Base-by-base conservation (phyloP, 306 rosid species). In the Cucurbita argyrosperma region DNA sequence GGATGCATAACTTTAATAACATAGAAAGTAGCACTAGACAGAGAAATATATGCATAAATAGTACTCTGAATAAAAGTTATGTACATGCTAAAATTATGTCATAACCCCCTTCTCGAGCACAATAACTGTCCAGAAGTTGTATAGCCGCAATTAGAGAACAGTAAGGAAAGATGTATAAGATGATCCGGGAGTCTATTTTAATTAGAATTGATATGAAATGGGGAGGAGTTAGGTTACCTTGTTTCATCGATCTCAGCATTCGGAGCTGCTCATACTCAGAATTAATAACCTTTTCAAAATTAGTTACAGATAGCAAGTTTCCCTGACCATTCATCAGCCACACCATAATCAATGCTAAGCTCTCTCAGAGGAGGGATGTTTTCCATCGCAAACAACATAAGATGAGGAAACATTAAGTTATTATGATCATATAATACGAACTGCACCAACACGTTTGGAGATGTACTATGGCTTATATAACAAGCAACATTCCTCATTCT, bases 301-400 rank as follows among this genome's bases (percentile, higher is more conserved):
- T 86, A 89, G 88, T 82, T 87, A 83, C 96, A 87, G 76, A 94
- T 88, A 30, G 95, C 79, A 53, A 89, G 90, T 76, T 89, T 91
- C 47, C 80, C 90, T 15, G 88, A 79, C 79, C 78, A 80, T 71
- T 87, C 97, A 79, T 88, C 96, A 82, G 88, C 87, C 76, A 91
- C 90, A 35, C 99, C 99, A 50, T 94, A 94, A 75, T 94, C 99
- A 82, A 94, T 92, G 86, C 99, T 89, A 59, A 94, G 87, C 87
- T 94, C 99, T 83, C 99, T 89, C 91, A 94, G 61, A 59, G 99
- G 99, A 78, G 99, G 99, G 80, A 94, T 89, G 82, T 83, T 94
- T 84, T 94, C 99, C 96, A 87, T 79, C 71, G 99, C 97, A 64
- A 94, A 94, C 61, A 90, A 83, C 99, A 94, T 91, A 73, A 89